Evolutionary conservation across 306 rosid genomes (phyloP).

Genomic region (Gastrolobium bilobum): DNA sequence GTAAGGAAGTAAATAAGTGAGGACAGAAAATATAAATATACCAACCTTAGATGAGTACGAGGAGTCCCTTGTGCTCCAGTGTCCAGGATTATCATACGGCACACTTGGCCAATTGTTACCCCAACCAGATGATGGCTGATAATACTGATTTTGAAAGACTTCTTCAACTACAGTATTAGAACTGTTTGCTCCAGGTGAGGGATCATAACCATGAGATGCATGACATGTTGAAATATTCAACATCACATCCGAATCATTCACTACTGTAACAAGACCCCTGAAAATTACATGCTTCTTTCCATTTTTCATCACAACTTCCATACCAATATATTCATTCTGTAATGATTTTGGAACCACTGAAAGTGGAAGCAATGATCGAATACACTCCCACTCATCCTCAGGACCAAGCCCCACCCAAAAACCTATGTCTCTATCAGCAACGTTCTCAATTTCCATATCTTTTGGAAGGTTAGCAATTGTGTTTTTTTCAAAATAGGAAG

Average conservation of each 20-base stretch:
- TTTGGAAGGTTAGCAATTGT: constrained; percentile 71
- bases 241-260: constrained; percentile 82
- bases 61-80: constrained; percentile 77
- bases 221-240: constrained; percentile 68
- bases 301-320: constrained; percentile 92
- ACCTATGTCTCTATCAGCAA: constrained; percentile 75
- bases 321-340: constrained; percentile 71
- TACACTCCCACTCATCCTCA: constrained; percentile 77
- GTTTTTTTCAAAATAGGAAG: constrained; percentile 87
- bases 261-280: constrained; percentile 86
- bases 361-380: constrained; percentile 89
- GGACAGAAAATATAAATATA: constrained; percentile 13
- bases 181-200: constrained; percentile 52
- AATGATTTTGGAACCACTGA: constrained; percentile 82
- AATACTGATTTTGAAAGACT: constrained; percentile 78
- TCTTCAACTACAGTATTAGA: constrained; percentile 60
- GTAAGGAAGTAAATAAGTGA: constrained; percentile 27
- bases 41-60: constrained; percentile 73
- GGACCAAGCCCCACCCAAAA: constrained; percentile 81
- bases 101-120: constrained; percentile 61
- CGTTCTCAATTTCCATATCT: constrained; percentile 58
- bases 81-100: constrained; percentile 63
- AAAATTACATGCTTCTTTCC: constrained; percentile 92
- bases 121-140: constrained; percentile 76
- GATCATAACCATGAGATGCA: constrained; percentile 60